Percentiles rank a stretch among this genome's conserved stretches.
These are phyloP conservation scores for Debaryomyces hansenii DNA, from an alignment of 805 yeast genomes.

Conservation along the genomic window DNA sequence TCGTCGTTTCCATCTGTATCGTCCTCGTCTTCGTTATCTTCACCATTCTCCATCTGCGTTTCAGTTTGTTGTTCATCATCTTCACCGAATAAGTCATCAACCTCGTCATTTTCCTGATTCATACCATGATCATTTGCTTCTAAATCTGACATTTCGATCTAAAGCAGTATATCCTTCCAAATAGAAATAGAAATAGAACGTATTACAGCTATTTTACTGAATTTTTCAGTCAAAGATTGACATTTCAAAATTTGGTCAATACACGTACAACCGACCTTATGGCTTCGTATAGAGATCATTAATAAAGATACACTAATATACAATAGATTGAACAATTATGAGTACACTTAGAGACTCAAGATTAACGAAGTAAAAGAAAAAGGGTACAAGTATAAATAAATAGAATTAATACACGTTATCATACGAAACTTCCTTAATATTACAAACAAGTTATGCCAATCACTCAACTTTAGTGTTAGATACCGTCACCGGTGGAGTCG, in stretches of 20 bases:
- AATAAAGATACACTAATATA: too few relatives aligned
- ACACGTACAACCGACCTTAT: too few relatives aligned
- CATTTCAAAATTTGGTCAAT: too few relatives aligned
- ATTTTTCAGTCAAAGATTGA: too few relatives aligned
- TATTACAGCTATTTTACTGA: too few relatives aligned
- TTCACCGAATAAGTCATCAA: constrained; percentile 38
- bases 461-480: constrained; percentile 3
- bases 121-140: constrained; percentile 14
- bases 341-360: too few relatives aligned
- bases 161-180: too few relatives aligned
- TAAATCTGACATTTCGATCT: constrained; percentile 23
- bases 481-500: constrained; percentile 5
- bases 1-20: constrained; percentile 28
- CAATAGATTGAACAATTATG: too few relatives aligned
- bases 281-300: too few relatives aligned
- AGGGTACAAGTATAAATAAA: not conserved
- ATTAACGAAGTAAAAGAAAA: too few relatives aligned
- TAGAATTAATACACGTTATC: not conserved
- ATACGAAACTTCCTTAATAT: not conserved
- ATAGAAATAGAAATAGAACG: too few relatives aligned
- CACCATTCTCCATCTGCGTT: constrained; percentile 10
- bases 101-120: constrained; percentile 18
- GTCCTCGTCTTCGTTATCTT: constrained; percentile 28
- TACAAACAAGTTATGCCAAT: not conserved
- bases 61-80: constrained; percentile 16